Percentiles rank a stretch among this genome's conserved stretches.
phyloP scores from a whole-genome alignment of 768 basidiomycete genomes.

The Candolleomyces eurysporus region DNA sequence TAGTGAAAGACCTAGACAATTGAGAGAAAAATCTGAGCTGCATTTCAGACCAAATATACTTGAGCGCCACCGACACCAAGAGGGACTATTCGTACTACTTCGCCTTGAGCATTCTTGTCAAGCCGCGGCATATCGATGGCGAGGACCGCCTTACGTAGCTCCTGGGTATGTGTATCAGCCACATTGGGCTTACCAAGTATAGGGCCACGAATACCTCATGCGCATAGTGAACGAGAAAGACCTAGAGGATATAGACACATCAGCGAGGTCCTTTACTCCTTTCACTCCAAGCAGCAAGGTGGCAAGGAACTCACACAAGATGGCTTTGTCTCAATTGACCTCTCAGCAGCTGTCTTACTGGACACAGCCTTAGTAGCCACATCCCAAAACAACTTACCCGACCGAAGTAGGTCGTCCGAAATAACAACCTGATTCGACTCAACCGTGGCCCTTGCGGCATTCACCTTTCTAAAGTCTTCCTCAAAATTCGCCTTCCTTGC shows the following conservation, averaged over 20 bases:
- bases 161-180: too few species aligned
- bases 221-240: too few species aligned
- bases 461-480: not conserved
- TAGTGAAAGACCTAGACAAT: not conserved
- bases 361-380: not conserved
- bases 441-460: not conserved
- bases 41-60: not conserved
- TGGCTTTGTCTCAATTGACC: not conserved
- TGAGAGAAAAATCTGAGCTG: too few species aligned
- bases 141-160: too few species aligned
- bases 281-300: too few species aligned
- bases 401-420: not conserved
- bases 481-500: not conserved
- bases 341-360: not conserved
- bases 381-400: conserved; percentile 2
- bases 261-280: not conserved
- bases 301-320: conserved; percentile 2
- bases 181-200: too few species aligned
- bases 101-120: too few species aligned
- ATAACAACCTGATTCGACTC: not conserved
- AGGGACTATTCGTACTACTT: too few species aligned
- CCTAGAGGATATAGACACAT: not conserved
- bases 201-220: too few species aligned
- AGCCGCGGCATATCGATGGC: too few species aligned
- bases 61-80: not conserved